Conservation (phyloP, 1,139 yeast genomes). For the Geotrichum klebahnii region DNA sequence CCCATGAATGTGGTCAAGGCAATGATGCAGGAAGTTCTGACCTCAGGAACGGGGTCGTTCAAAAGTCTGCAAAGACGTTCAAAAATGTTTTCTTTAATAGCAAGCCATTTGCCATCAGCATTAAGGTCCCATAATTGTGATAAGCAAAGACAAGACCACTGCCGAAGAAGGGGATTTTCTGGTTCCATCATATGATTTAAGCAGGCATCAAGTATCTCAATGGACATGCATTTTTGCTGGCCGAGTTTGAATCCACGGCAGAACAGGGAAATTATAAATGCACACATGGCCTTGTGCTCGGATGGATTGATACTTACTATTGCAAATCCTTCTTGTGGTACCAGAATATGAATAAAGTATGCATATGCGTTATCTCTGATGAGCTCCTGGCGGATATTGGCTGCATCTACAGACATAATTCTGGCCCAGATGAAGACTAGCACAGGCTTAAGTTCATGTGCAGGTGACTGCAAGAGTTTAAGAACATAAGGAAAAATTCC, state of each 20-base stretch:
- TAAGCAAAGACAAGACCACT: constrained; percentile 81
- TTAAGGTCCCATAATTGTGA: constrained; percentile 74
- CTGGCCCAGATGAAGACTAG: constrained; percentile 96
- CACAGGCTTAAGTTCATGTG: constrained; percentile 91
- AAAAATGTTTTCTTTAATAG: constrained; percentile 61
- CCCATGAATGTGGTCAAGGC: constrained; percentile 71
- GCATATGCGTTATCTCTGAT: constrained; percentile 87
- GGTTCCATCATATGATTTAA: constrained; percentile 62
- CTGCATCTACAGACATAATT: constrained; percentile 90
- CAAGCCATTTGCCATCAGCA: constrained; percentile 71
- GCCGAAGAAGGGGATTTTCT: constrained; percentile 80
- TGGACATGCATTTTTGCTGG: constrained; percentile 71
- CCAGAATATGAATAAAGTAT: constrained; percentile 75
- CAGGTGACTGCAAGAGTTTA: constrained; percentile 87
- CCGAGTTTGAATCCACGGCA: constrained; percentile 76
- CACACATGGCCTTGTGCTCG: constrained; percentile 94
- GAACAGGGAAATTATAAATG: constrained; percentile 79
- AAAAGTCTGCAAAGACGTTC: constrained; percentile 55
- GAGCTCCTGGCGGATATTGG: constrained; percentile 85
- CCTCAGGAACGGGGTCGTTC: constrained; percentile 92
- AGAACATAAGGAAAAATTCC: constrained; percentile 95
- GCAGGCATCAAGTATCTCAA: constrained; percentile 67
- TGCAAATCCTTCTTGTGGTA: constrained; percentile 44
- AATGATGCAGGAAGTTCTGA: constrained; percentile 75
- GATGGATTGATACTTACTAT: constrained; percentile 41